phyloP scores from a whole-genome alignment of 192 early-diverging fungal genomes.

The Mortierella hygrophila region DNA sequence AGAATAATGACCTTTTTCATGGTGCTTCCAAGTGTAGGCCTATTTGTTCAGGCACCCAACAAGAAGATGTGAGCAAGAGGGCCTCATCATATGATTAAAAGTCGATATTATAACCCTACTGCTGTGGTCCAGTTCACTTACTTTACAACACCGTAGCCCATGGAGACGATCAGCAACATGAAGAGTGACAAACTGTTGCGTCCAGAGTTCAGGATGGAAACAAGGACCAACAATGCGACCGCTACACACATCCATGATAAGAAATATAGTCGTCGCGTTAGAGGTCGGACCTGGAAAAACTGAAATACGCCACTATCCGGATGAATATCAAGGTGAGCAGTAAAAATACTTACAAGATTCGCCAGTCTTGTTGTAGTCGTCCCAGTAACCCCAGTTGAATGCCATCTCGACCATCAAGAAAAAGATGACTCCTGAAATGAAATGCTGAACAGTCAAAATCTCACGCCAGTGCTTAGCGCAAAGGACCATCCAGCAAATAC shows the following conservation, averaged over 20 bases:
- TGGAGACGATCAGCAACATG: conserved; percentile 93
- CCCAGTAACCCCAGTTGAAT: conserved; percentile 90
- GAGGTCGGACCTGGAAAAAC: not conserved
- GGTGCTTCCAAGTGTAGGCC: conserved; percentile 88
- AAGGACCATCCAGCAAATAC: conserved; percentile 81
- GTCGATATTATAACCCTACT: not conserved
- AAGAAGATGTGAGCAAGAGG: not conserved
- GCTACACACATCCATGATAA: conserved; percentile 26
- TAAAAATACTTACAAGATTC: conserved; percentile 61
- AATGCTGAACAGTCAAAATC: conserved; percentile 93
- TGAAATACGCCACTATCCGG: not conserved
- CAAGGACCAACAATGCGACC: conserved; percentile 76
- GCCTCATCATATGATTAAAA: not conserved
- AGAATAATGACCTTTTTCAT: conserved; percentile 91
- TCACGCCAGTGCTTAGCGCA: conserved; percentile 89
- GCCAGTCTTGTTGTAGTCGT: conserved; percentile 75
- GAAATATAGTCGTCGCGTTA: not conserved
- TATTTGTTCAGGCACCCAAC: conserved; percentile 14
- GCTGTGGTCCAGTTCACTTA: conserved; percentile 36
- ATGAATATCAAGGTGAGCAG: not conserved
- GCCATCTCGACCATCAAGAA: conserved; percentile 93
- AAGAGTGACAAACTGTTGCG: conserved; percentile 96
- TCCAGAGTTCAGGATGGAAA: conserved; percentile 87
- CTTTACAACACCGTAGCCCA: conserved; percentile 98
- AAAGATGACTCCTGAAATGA: conserved; percentile 85